A percentile compares a stretch with the other conserved stretches of the same genome.
Evolutionary conservation across 306 rosid genomes (phyloP).

Genomic region (Alnus rubra): DNA sequence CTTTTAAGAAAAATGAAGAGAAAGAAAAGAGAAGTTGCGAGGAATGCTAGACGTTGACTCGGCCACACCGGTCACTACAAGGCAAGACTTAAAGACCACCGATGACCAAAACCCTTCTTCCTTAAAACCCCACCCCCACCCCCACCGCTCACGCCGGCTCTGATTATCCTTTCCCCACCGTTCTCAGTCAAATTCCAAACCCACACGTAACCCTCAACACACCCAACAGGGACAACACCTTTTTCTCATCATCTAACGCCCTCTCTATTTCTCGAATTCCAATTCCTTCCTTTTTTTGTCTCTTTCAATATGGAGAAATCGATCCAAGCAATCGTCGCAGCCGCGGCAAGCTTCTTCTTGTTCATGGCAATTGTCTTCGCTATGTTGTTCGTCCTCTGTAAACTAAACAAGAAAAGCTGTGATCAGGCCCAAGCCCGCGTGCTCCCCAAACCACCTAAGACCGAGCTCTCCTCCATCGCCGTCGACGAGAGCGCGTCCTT

Average conservation of each 20-base stretch:
- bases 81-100: not conserved
- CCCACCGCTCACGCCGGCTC: not conserved
- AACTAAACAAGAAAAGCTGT: not conserved
- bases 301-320: conserved; percentile 1
- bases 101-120: conserved; percentile 21
- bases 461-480: conserved; percentile 24
- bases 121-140: conserved; percentile 4
- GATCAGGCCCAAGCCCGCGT: not conserved
- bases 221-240: not conserved
- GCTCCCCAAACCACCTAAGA: not conserved
- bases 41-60: not conserved
- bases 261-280: not conserved
- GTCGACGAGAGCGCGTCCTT: conserved; percentile 62
- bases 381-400: conserved; percentile 36
- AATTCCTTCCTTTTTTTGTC: not conserved
- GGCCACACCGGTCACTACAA: not conserved
- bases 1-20: no score
- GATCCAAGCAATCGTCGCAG: conserved; percentile 37
- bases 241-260: not conserved
- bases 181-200: not conserved
- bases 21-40: no score
- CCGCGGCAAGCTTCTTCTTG: conserved; percentile 51
- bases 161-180: not conserved
- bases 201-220: not conserved
- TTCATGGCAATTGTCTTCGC: conserved; percentile 42